Percentiles rank a stretch among this genome's conserved stretches.
Evolutionary conservation across 306 rosid species (phyloP).

Genomic region (Trifolium pratense): DNA sequence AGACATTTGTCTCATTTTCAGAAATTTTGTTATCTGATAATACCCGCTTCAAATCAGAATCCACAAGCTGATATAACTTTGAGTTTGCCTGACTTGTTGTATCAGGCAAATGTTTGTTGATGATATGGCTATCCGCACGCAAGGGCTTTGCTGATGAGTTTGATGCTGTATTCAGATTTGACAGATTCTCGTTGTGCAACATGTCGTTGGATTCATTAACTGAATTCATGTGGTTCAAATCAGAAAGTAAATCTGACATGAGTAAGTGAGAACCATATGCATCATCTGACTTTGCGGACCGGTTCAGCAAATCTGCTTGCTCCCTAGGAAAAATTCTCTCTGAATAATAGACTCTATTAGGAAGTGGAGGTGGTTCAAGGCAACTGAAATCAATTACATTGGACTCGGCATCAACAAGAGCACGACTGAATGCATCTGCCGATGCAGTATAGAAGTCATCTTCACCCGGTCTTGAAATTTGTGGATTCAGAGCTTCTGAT

Average conservation of each 20-base stretch:
- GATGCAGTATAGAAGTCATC: constrained; percentile 53
- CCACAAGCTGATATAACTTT: constrained; percentile 53
- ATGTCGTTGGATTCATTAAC: constrained; percentile 52
- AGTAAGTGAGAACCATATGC: constrained; percentile 68
- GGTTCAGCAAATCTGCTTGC: constrained; percentile 77
- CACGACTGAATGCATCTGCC: constrained; percentile 52
- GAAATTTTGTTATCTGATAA: constrained; percentile 46
- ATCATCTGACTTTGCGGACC: constrained; percentile 87
- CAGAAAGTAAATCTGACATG: constrained; percentile 64
- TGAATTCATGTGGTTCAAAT: constrained; percentile 52
- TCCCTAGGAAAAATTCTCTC: constrained; percentile 91
- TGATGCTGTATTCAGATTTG: constrained; percentile 51
- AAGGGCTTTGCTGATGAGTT: constrained; percentile 46
- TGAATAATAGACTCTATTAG: constrained; percentile 79
- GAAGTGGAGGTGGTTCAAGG: constrained; percentile 71
- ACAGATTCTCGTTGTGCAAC: constrained; percentile 50
- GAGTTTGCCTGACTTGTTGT: constrained; percentile 51
- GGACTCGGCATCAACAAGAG: constrained; percentile 58
- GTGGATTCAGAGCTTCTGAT: constrained; percentile 44
- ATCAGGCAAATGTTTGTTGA: constrained; percentile 56
- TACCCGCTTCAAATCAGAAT: constrained; percentile 49
- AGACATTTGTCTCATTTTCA: constrained; percentile 45
- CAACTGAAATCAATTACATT: constrained; percentile 63
- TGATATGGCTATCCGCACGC: constrained; percentile 48
- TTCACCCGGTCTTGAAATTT: constrained; percentile 57